These are phyloP conservation scores for Capsicum pubescens DNA, from an alignment of 257 asterid genomes.

Conservation along the genomic window DNA sequence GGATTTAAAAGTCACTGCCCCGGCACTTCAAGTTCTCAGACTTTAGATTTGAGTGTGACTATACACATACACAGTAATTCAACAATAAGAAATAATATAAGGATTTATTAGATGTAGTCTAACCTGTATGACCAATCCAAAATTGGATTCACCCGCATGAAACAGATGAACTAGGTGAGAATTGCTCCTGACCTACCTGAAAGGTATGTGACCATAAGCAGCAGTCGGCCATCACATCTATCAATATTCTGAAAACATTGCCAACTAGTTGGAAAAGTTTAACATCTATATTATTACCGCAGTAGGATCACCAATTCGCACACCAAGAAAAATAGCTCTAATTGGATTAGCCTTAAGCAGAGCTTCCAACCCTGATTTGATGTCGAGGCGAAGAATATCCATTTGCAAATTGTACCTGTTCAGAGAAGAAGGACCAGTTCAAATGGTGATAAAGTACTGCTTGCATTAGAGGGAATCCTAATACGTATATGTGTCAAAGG, in stretches of 20 bases:
- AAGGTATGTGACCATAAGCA: constrained; percentile 28
- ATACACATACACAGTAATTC: not conserved
- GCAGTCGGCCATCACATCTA: constrained; percentile 23
- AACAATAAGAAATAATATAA: not conserved
- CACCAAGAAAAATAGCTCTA: constrained; percentile 94
- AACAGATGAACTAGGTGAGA: constrained; percentile 94
- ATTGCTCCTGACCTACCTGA: constrained; percentile 95
- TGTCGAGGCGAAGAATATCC: constrained; percentile 85
- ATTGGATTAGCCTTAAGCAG: constrained; percentile 74
- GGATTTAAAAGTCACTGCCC: not conserved
- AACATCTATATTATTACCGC: constrained; percentile 55
- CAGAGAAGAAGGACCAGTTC: constrained; percentile 28
- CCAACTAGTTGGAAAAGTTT: not conserved
- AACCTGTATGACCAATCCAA: constrained; percentile 98
- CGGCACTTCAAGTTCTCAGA: not conserved
- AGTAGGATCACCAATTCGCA: constrained; percentile 92
- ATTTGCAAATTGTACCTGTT: constrained; percentile 80
- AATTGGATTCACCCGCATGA: constrained; percentile 97
- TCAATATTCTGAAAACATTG: not conserved
- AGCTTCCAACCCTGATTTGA: constrained; percentile 87
- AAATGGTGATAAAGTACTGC: constrained; percentile 28
- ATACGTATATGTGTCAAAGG: not conserved
- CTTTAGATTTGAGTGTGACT: not conserved
- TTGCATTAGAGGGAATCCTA: not conserved
- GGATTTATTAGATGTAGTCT: not conserved